Evolutionary conservation across 2,329 filamentous ascomycete species (phyloP).

Genomic region (Fusarium annulatum): DNA sequence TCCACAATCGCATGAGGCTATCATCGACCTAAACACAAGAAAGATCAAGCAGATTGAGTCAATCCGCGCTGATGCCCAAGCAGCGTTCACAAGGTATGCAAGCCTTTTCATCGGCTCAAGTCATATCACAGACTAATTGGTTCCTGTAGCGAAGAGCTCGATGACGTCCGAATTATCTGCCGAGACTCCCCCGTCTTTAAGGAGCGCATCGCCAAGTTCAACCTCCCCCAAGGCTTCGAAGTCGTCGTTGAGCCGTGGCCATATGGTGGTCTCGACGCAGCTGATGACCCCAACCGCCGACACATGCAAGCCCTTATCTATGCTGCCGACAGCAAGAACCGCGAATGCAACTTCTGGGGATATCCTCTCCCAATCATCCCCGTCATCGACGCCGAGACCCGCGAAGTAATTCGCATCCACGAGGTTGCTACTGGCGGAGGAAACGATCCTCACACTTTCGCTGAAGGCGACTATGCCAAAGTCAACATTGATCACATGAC

Average conservation of each 20-base stretch:
- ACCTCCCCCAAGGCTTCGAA: constrained; percentile 46
- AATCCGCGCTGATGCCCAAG: background rate
- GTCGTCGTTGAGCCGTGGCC: constrained; percentile 51
- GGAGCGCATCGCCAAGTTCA: constrained; percentile 21
- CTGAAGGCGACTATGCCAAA: background rate
- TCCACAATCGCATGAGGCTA: background rate
- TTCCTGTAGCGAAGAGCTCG: background rate
- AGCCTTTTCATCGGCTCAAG: too few species aligned
- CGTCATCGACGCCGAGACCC: constrained; percentile 50
- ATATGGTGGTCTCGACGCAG: constrained; percentile 45
- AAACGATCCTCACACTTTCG: constrained; percentile 36
- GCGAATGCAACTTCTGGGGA: constrained; percentile 66
- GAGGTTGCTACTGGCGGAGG: constrained; percentile 49
- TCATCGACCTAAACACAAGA: rapidly evolving
- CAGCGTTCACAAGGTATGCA: background rate
- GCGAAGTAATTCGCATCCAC: constrained; percentile 49
- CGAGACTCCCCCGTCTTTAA: background rate
- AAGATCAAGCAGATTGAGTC: background rate
- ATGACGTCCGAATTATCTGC: background rate
- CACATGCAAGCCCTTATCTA: constrained; percentile 51
- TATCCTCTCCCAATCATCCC: constrained; percentile 64
- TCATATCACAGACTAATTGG: too few species aligned
- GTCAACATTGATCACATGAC: constrained; percentile 26
- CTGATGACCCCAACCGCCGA: constrained; percentile 44
- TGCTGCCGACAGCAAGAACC: constrained; percentile 45